Percentiles rank a stretch among this genome's conserved stretches.
Conservation (phyloP, 805 yeast species). For the Lipomyces yamadae region DNA sequence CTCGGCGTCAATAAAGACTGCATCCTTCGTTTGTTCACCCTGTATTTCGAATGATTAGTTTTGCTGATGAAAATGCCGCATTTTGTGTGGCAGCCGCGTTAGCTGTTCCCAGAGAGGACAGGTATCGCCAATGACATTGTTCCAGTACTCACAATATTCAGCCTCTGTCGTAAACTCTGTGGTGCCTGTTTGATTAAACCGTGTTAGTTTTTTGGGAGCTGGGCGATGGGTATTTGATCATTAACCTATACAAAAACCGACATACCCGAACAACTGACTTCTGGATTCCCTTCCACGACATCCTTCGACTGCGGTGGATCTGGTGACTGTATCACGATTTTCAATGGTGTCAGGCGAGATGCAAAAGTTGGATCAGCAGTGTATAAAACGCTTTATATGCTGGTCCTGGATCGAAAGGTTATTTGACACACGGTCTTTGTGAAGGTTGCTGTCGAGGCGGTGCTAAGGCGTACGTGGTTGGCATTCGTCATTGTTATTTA, state of each 20-base stretch:
- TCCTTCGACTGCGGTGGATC: conserved; percentile 7
- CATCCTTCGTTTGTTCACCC: conserved; percentile 63
- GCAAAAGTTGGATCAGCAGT: background rate
- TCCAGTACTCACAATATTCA: conserved; percentile 67
- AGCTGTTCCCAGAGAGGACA: background rate
- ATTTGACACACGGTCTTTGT: background rate
- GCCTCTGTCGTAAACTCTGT: conserved; percentile 84
- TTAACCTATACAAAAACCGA: background rate
- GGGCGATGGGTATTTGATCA: background rate
- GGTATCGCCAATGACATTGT: background rate
- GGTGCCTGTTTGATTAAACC: conserved; percentile 56
- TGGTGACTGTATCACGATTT: background rate
- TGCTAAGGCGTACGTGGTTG: background rate
- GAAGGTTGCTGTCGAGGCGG: background rate
- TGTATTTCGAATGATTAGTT: conserved; percentile 7
- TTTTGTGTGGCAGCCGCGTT: background rate
- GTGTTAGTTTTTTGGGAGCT: background rate
- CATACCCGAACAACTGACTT: conserved; percentile 38
- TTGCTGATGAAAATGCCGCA: background rate
- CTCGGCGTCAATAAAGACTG: conserved; percentile 94
- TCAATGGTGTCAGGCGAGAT: background rate
- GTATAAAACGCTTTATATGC: background rate
- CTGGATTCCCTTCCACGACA: conserved; percentile 41
- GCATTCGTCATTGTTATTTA: too few species aligned
- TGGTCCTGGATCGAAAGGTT: background rate